Base-by-base conservation (phyloP, 805 yeast species). In the Teunomyces gatunensis region DNA sequence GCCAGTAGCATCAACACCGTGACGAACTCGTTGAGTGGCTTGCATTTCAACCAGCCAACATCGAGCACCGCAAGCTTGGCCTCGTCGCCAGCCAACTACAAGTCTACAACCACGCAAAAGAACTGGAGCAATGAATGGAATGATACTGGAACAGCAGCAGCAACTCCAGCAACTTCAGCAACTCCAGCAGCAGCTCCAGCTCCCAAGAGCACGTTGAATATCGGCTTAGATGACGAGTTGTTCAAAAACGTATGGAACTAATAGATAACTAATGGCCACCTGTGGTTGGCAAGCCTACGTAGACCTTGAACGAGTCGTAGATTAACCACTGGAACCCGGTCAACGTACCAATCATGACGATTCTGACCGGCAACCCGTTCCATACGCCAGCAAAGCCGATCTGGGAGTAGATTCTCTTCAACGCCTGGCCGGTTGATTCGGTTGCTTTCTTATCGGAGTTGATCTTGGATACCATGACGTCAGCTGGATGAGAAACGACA, bases 241-340 rank as follows among this genome's bases (percentile, higher is more conserved):
- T 83, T 83, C 68, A 83, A 83, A 56, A 84, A 84, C 57, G 88
- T 83, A 3, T 84, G 89, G 89, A 69, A 71, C 45, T 80, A 59
- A 60, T 35, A 15, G 30, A 29, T 35, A 17, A 17, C 48, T 54
- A 67, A 50, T 66, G 69, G 23, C 73, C 71, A 56, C 98, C 98
- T 23, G 96, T 87, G 33, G 98, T 91, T 61, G 98, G 98, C 58
- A 92, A 79, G 5, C 99, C 99, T 49, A 89, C 82, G 58, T 81
- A 81, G n/a, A 90, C 95, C 74, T 92, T 92, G 79, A 92, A 92
- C 6, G 96, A 87, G 69, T 94, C 99, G 73, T 92, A 92, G 52
- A 94, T 80, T 64, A 92, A 79, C 98, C 98, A 92, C 75, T 92
- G 99, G 79, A 87, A 81, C 53, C 97, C 97, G 23, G 98, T 94